A percentile compares a stretch with the other conserved stretches of the same genome.
These are phyloP conservation scores for Geotrichum aggregatum DNA, from an alignment of 1,139 yeast genomes.

Conservation along the genomic window DNA sequence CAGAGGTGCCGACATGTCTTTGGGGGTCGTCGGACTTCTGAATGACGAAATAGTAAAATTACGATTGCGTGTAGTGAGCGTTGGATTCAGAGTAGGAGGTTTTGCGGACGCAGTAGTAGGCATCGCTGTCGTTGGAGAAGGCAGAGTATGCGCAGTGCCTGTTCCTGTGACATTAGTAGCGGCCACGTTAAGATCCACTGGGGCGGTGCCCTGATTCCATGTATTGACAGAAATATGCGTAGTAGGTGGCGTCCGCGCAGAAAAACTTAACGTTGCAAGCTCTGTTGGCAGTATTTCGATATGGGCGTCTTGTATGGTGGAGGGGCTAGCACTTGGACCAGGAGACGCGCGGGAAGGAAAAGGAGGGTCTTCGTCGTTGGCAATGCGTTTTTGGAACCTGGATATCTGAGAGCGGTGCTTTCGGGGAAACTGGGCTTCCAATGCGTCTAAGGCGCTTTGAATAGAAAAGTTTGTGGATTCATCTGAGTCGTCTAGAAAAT, in stretches of 20 bases:
- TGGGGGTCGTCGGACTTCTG: neutral
- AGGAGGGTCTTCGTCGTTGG: neutral
- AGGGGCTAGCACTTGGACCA: neutral
- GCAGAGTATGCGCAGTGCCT: neutral
- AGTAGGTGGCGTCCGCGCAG: too few species aligned
- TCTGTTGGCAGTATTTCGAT: neutral
- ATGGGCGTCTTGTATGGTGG: neutral
- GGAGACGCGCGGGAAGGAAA: neutral
- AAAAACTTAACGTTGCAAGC: neutral
- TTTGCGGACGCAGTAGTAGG: neutral
- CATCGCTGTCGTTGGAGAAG: neutral
- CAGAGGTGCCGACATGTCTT: neutral
- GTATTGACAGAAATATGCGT: too few species aligned
- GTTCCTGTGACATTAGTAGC: neutral
- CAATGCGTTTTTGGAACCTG: neutral
- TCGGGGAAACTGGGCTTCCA: neutral
- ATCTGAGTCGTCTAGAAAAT: neutral
- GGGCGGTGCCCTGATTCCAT: too few species aligned
- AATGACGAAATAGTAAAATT: slow-evolving; percentile 5
- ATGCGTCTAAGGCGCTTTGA: neutral
- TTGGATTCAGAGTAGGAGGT: neutral
- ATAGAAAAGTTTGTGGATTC: slow-evolving; percentile 3
- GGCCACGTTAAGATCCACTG: too few species aligned
- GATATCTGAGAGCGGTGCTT: neutral
- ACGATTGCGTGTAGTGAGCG: neutral